A percentile compares a stretch with the other conserved stretches of the same genome.
Conservation (phyloP, 2,329 filamentous ascomycete genomes). For the Juglanconis sp. region DNA sequence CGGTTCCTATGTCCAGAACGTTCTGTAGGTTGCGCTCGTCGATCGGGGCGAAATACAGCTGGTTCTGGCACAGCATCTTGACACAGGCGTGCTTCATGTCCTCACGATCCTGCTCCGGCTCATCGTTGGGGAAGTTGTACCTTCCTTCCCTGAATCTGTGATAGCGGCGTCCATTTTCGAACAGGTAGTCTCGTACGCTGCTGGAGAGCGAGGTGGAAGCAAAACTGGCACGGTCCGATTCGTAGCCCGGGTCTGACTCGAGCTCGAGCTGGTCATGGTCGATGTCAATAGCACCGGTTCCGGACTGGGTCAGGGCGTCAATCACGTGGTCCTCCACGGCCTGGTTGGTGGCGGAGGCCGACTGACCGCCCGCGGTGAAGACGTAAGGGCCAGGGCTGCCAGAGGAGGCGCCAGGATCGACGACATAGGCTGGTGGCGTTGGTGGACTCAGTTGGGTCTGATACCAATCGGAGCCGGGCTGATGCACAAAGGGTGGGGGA, state of each 20-base stretch:
- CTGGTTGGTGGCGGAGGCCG: neutral
- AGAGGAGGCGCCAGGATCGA: neutral
- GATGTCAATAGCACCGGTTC: constrained; percentile 26
- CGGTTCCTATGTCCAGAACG: constrained; percentile 56
- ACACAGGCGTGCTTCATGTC: constrained; percentile 56
- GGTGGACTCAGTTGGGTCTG: neutral
- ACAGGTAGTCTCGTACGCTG: constrained; percentile 47
- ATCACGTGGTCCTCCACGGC: constrained; percentile 9
- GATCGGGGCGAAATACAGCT: constrained; percentile 52
- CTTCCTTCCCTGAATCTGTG: constrained; percentile 51
- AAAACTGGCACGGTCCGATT: constrained; percentile 25
- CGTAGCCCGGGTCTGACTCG: constrained; percentile 28
- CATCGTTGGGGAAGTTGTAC: constrained; percentile 60
- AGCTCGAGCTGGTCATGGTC: constrained; percentile 25
- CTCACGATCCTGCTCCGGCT: constrained; percentile 55
- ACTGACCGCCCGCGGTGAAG: neutral
- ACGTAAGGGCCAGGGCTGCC: neutral
- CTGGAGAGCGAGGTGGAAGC: constrained; percentile 32
- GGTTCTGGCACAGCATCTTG: constrained; percentile 44
- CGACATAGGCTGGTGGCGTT: neutral
- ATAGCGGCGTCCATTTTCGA: constrained; percentile 58
- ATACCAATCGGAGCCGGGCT: neutral
- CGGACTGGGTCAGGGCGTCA: constrained; percentile 24
- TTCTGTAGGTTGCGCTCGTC: constrained; percentile 40
- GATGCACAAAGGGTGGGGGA: neutral